These are phyloP conservation scores for Trifolium repens DNA, from an alignment of 306 rosid species.

Conservation along the genomic window DNA sequence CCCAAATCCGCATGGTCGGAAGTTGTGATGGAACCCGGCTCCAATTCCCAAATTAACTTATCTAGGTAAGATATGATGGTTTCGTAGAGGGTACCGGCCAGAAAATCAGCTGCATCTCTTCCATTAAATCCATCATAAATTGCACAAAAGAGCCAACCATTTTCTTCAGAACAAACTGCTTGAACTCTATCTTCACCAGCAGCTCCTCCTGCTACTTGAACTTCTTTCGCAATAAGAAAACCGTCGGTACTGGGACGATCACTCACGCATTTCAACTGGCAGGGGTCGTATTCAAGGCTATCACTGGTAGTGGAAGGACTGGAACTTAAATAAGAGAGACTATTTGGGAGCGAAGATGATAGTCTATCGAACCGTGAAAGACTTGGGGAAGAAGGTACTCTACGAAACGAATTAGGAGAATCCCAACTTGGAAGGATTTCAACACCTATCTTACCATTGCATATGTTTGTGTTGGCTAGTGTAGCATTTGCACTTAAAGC, in stretches of 20 bases:
- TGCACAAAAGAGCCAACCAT: constrained; percentile 97
- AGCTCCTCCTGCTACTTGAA: constrained; percentile 99
- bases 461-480: constrained; percentile 90
- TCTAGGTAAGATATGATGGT: constrained; percentile 70
- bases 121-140: constrained; percentile 98
- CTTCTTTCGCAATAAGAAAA: constrained; percentile 75
- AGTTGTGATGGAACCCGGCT: constrained; percentile 45
- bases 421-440: constrained; percentile 97
- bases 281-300: constrained; percentile 68
- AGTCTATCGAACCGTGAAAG: constrained; percentile 76
- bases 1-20: constrained; percentile 42
- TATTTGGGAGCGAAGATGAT: constrained; percentile 83
- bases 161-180: constrained; percentile 98
- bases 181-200: constrained; percentile 99
- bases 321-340: constrained; percentile 79
- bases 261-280: constrained; percentile 54
- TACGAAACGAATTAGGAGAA: constrained; percentile 92
- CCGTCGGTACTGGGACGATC: constrained; percentile 73
- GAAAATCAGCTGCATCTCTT: constrained; percentile 97
- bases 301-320: constrained; percentile 77
- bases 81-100: constrained; percentile 93
- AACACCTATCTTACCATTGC: constrained; percentile 88
- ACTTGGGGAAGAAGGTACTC: constrained; percentile 76
- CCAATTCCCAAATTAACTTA: constrained; percentile 65
- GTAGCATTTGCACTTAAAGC: constrained; percentile 97